Base-by-base conservation (phyloP, 2,329 filamentous ascomycete species). In the Uncinocarpus reesii region DNA sequence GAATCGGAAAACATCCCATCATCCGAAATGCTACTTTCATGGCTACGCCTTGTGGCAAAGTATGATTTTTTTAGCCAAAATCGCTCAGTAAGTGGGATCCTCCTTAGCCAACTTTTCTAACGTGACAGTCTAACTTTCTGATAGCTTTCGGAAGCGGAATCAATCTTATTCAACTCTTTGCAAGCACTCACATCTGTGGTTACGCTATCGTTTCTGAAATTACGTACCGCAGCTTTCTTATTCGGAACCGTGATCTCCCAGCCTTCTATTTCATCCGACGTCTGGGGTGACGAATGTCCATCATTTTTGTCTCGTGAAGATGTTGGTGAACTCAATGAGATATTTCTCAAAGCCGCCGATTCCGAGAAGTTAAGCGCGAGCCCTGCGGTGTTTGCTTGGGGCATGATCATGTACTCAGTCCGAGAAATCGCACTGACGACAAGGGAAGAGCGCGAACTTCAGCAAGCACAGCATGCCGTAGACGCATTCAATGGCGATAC, bases 351-450 rank as follows among this genome's bases (percentile, higher is more conserved):
- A 48, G 78, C 80, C 6, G 75, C 79, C 10, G 72, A 72, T 23
- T 61, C 67, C 16, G 75, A 75, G 13, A 71, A 78, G n/a, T 70
- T 73, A 31, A 78, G 78, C 29, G 84, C 84, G 16, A 80, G 78
- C 48, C 86, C 86, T 1, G 79, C 85, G 15, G 76, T 86, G 16
- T 84, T 93, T 55, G 79, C 84, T 2, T 96, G 89, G 89, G 80
- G 82, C 3, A 71, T 90, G 41, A 77, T 95, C 21, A 71, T 89
- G 7, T 78, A 84, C 58, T 74, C 77, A 21, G 79, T 92, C 68
- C 78, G 79, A 55, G 68, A 78, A 35, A 77, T 77, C 10, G 83
- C 80, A 54, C 73, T 78, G 49, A 72, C 72, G 43, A 72, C 81
- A 38, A 78, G 77, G 32, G 80, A 84, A 60, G 59, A 56, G n/a